Base-by-base conservation (phyloP, 2,329 filamentous ascomycete genomes). In the Verticillium nonalfalfae region DNA sequence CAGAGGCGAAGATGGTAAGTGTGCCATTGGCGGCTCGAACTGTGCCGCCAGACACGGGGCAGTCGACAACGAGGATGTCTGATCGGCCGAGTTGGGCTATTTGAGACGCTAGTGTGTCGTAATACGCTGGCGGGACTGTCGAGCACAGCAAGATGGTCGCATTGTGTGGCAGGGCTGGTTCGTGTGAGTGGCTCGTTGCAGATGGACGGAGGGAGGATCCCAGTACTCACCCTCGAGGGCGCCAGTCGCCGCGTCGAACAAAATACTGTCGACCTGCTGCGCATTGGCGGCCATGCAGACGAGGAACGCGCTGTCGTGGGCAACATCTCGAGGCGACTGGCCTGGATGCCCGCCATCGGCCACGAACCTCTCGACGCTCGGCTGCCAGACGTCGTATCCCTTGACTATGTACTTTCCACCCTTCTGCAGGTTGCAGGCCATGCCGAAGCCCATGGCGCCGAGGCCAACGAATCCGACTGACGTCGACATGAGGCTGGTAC, bases 361-460 rank as follows among this genome's bases (percentile, higher is more conserved):
- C 1, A 68, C 34, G 34, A 76, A 72, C 57, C 66, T 72, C 14
- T 72, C 67, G 6, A 76, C 57, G 3, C 73, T 69, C 2, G 67
- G 65, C 7, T 59, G 60, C n/a, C 67, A 71, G 18, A 74, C 64
- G 61, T 77, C 74, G 61, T 71, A 77, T 9, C 71, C 73, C 3
- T 68, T 68, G 1, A 76, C 72, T 1, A 76, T 64, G 73, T 88
- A 90, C 62, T 87, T 87, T 65, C 83, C 76, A 26, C 45, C 21
- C 66, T 86, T 85, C 68, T 91, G 78, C 56, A 93, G 83, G 70
- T 91, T 83, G 62, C 85, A 90, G 66, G 90, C 90, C 89, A 93
- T 92, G 71, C 90, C 90, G 72, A 91, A 90, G 71, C 90, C 90
- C 90, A 92, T 92, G 74, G 89, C 89, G 61, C 90, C 90, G 2